These are phyloP conservation scores for Pestalotiopsis fici DNA, from an alignment of 2,329 filamentous ascomycete species.

Conservation along the genomic window DNA sequence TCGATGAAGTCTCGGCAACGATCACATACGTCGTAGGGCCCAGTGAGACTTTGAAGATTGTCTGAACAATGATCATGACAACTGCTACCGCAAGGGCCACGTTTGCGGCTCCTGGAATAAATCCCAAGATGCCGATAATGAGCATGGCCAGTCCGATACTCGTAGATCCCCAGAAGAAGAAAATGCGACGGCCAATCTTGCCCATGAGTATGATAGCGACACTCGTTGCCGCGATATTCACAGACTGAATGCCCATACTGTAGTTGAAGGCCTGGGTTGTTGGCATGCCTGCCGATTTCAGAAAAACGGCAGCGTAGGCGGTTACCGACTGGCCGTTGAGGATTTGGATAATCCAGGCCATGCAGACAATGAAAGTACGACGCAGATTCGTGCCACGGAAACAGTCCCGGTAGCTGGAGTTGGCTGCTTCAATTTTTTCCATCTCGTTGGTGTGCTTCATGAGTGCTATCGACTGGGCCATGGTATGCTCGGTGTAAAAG, in stretches of 20 bases:
- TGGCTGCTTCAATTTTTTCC: conserved; percentile 73
- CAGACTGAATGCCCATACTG: conserved; percentile 63
- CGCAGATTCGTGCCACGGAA: conserved; percentile 79
- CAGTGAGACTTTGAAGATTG: conserved; percentile 35
- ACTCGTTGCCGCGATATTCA: conserved; percentile 80
- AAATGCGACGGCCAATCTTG: conserved; percentile 70
- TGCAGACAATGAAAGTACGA: conserved; percentile 73
- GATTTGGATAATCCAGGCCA: conserved; percentile 66
- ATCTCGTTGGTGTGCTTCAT: conserved; percentile 87
- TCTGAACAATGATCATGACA: conserved; percentile 67
- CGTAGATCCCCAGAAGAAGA: conserved; percentile 77
- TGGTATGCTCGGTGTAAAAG: conserved; percentile 71
- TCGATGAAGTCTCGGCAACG: conserved; percentile 41
- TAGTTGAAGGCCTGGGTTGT: conserved; percentile 56
- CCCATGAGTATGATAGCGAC: conserved; percentile 82
- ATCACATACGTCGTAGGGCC: conserved; percentile 45
- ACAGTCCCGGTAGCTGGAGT: conserved; percentile 78
- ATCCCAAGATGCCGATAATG: conserved; percentile 80
- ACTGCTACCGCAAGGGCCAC: conserved; percentile 77
- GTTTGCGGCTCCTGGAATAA: conserved; percentile 65
- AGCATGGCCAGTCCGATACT: conserved; percentile 76
- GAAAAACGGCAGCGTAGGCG: conserved; percentile 64
- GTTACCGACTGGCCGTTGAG: conserved; percentile 65
- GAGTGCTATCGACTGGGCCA: conserved; percentile 85
- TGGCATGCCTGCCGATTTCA: conserved; percentile 60